phyloP scores from a whole-genome alignment of 2,329 filamentous ascomycete genomes.

The Talaromyces rugulosus region DNA sequence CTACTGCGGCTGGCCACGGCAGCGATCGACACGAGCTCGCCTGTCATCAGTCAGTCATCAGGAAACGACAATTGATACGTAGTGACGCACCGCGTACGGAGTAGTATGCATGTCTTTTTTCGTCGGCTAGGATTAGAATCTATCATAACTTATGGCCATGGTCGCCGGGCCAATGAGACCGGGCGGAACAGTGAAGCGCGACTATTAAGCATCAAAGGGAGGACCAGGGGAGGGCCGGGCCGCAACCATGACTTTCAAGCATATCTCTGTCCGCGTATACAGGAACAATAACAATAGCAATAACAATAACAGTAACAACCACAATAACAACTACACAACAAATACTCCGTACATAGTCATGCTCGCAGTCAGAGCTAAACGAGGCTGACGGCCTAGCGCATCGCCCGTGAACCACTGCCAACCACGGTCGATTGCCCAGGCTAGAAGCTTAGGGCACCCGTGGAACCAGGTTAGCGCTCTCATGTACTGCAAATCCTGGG shows the following conservation, averaged over 20 bases:
- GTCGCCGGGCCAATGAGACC: not conserved
- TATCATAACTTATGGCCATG: not conserved
- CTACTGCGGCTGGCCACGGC: not conserved
- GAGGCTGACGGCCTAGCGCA: not conserved
- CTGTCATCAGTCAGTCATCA: not conserved
- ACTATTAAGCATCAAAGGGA: not conserved
- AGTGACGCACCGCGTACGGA: not conserved
- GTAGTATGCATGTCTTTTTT: not conserved
- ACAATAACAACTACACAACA: not conserved
- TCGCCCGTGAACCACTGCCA: not conserved
- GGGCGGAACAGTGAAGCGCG: not conserved
- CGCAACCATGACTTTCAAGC: not conserved
- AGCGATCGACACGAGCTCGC: not conserved
- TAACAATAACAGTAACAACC: not conserved
- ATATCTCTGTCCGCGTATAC: not conserved
- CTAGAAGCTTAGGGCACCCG: conserved; percentile 4
- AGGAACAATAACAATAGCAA: not conserved
- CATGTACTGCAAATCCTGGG: conserved; percentile 11
- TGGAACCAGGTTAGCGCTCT: conserved; percentile 1
- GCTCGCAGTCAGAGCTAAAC: not conserved
- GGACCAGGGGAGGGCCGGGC: not conserved
- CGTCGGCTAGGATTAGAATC: not conserved
- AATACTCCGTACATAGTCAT: not conserved
- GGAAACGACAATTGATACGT: not conserved
- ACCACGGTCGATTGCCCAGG: not conserved